phyloP scores from a whole-genome alignment of 1,284 basidiomycete genomes.

The Wolfiporia cocos region DNA sequence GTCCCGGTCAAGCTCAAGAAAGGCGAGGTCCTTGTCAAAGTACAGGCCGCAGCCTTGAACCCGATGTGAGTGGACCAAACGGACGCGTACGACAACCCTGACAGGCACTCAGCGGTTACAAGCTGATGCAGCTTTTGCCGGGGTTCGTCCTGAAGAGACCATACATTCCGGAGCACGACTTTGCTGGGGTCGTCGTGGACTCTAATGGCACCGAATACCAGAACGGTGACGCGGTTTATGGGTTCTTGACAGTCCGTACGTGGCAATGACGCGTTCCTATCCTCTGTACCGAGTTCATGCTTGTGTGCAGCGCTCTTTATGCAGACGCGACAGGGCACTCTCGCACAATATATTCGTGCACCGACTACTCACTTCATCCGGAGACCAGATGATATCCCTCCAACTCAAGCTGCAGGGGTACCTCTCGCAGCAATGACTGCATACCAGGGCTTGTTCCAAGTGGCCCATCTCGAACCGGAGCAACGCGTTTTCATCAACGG shows the following conservation, averaged over 20 bases:
- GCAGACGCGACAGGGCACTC: constrained; percentile 11
- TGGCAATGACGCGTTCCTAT: background rate
- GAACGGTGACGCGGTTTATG: constrained; percentile 56
- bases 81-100: background rate
- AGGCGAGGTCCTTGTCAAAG: constrained; percentile 52
- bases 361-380: constrained; percentile 8
- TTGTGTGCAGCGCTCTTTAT: constrained; percentile 3
- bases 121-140: constrained; percentile 47
- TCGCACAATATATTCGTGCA: constrained; percentile 16
- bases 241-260: constrained; percentile 37
- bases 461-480: constrained; percentile 14
- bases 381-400: constrained; percentile 13
- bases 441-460: constrained; percentile 13
- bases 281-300: too few species aligned
- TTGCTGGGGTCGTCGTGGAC: constrained; percentile 55
- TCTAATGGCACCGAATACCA: constrained; percentile 44
- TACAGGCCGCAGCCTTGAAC: constrained; percentile 62
- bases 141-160: constrained; percentile 43
- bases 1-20: constrained; percentile 37
- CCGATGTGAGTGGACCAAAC: constrained; percentile 44
- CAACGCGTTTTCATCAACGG: constrained; percentile 21
- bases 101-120: constrained; percentile 27
- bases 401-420: constrained; percentile 15
- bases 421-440: constrained; percentile 14
- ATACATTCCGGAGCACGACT: constrained; percentile 50